Base-by-base conservation (phyloP, 345 rosid genomes). In the Carallia pectinifolia region DNA sequence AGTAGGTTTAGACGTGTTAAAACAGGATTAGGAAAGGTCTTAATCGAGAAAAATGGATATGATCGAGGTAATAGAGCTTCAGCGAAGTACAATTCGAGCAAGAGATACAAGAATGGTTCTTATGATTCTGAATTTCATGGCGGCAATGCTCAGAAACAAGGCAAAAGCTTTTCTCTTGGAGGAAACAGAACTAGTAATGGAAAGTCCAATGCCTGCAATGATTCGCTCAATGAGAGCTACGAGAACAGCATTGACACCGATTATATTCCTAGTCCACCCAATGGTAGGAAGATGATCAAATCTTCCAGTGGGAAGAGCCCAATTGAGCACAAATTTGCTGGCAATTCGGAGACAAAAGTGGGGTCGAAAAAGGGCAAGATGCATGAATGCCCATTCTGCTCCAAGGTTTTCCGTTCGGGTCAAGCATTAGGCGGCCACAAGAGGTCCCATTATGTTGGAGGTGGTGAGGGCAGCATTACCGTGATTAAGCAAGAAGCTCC, bases 361-460 rank as follows among this genome's bases (percentile, higher is more conserved):
- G 75, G 77, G 15, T 67, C 71, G 1, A 87, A 84, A 84, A 89
- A 80, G 53, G 83, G 64, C 64, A 86, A 86, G 76, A 83, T 84
- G 10, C 98, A 93, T 13, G 89, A 88, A 76, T 93, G 98, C 66
- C 97, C 97, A 2, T 86, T 91, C 74, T 94, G 97, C 79, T 88
- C 76, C 67, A 87, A 87, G 82, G 89, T 88, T 61, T 94, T 94
- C 76, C 82, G 82, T 74, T 93, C 98, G 23, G 98, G 96, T 60
- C 97, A 93, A 72, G 98, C 98, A 18, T 80, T 93, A 72, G 97
- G 94, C 62, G 97, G 98, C 38, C 98, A 91, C 77, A 93, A 93
- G 87, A 85, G 97, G 83, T 89, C 97, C 76, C 97, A 93, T 81
- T 94, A 91, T 64, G 75, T 80, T 67, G 98, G 91, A 60, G 81